Percentiles rank a stretch among this genome's conserved stretches.
Conservation (phyloP, 108 stramenopile species). For the Skeletonema marinoi region DNA sequence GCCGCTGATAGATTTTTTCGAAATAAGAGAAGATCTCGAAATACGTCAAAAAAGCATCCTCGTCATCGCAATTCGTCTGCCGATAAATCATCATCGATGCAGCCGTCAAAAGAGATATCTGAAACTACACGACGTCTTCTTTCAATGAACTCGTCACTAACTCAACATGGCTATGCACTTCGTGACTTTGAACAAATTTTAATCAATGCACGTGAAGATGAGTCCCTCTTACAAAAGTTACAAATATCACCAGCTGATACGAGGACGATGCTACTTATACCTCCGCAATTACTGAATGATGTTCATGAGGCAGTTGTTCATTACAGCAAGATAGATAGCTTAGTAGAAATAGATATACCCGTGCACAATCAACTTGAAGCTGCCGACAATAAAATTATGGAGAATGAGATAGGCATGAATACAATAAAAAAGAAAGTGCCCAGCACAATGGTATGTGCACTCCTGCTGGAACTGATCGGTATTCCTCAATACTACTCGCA, state of each 20-base stretch:
- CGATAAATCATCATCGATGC: not conserved
- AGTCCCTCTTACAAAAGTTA: constrained; percentile 8
- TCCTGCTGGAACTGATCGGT: constrained; percentile 33
- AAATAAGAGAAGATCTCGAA: not conserved
- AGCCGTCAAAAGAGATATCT: not conserved
- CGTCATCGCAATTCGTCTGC: not conserved
- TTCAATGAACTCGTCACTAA: not conserved
- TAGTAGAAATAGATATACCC: not conserved
- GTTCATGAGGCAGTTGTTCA: constrained; percentile 28
- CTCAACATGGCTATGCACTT: not conserved
- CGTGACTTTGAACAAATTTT: constrained; percentile 7
- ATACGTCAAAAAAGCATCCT: not conserved
- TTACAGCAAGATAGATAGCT: constrained; percentile 13
- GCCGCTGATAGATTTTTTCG: not conserved
- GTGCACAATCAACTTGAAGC: not conserved
- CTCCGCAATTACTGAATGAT: constrained; percentile 12
- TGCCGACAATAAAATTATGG: not conserved
- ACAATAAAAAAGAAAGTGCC: constrained; percentile 13
- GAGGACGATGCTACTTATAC: constrained; percentile 17
- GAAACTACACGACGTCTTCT: not conserved
- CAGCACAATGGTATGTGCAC: constrained; percentile 25
- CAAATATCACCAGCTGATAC: constrained; percentile 12
- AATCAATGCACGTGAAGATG: constrained; percentile 3
- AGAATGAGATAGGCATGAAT: not conserved
- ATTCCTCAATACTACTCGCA: constrained; percentile 24